These are phyloP conservation scores for Acidiella bohemica DNA, from an alignment of 495 filamentous ascomycete species.

Conservation along the genomic window DNA sequence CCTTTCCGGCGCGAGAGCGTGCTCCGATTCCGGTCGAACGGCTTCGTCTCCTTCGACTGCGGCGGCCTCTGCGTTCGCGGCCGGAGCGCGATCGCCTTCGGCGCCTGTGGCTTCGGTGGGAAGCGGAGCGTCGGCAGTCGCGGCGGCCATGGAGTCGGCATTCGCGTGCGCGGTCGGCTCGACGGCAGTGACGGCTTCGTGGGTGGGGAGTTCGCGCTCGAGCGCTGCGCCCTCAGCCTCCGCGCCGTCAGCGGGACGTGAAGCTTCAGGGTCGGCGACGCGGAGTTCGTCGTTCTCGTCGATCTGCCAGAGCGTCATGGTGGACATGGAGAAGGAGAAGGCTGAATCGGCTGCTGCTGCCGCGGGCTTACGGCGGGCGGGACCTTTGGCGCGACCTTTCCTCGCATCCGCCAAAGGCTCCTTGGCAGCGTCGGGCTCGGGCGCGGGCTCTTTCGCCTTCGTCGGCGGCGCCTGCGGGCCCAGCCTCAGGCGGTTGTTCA, in stretches of 20 bases:
- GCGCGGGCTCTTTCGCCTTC: conserved; percentile 35
- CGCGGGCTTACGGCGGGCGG: conserved; percentile 63
- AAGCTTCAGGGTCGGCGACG: not conserved
- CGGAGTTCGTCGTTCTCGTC: conserved; percentile 15
- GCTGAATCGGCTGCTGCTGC: conserved; percentile 21
- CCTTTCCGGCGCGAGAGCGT: not conserved
- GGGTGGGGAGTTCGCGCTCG: conserved; percentile 2
- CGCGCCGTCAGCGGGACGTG: not conserved
- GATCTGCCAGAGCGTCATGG: conserved; percentile 12
- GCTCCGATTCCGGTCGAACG: not conserved
- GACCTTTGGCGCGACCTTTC: conserved; percentile 80
- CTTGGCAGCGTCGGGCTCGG: conserved; percentile 47
- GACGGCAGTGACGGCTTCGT: conserved; percentile 9
- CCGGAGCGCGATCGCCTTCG: not conserved
- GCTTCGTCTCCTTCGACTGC: not conserved
- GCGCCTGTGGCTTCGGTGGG: not conserved
- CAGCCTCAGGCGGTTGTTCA: conserved; percentile 71
- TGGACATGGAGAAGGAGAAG: conserved; percentile 8
- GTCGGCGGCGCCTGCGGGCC: conserved; percentile 60
- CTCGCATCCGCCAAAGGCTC: conserved; percentile 69
- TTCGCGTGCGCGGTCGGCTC: conserved; percentile 6
- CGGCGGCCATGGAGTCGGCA: not conserved
- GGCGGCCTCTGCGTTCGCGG: not conserved
- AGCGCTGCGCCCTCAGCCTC: not conserved
- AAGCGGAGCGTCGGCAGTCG: not conserved